Base-by-base conservation (phyloP, 352 stramenopile species). In the Globisporangium yorkense region DNA sequence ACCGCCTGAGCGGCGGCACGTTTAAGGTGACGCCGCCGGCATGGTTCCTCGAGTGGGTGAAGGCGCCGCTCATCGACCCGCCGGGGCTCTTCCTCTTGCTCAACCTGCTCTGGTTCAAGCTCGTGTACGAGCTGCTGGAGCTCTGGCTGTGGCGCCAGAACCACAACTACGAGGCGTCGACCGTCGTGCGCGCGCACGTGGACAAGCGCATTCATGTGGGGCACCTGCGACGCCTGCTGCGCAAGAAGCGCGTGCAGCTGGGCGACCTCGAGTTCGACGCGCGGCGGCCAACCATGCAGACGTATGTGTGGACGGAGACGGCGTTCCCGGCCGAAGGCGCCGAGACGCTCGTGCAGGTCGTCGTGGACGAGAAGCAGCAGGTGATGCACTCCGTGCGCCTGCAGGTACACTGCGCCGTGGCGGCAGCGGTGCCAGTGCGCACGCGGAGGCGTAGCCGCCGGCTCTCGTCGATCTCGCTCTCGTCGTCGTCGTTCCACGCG, bases 1-100 rank as follows among this genome's bases (percentile, higher is more conserved):
- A 99, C 71, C 82, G 94, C 45, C 71, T 99, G 31, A 98, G 92
- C 29, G 96, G 95, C 8, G 76, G 88, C 7, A 77, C 72, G 5
- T 98, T 96, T 77, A 92, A 94, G 50, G 80, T 98, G 15, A 68
- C 93, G 0, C 96, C 94, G 62, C 75, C 90, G 29, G 64, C 67
- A 35, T 97, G 88, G 90, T 84, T 96, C 50, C 48, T 90, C 33
- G 65, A 85, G 49, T 92, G 72, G 68, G 77, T 93, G 51, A 85
- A 87, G 51, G 75, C 72, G 45, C 78, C 81, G 49, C 65, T 93
- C 24, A 74, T 91, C 35, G 75, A 83, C 47, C 54, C 63, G 10
- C 79, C 75, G 1, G 56, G 72, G 10, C 61, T 98, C 13, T 75
- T 97, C 29, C 70, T 96, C 8, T 88, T 89, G 63, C 57, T 94